Base-by-base conservation (phyloP, 73 alveolate species). In the Durusdinium trenchii region DNA sequence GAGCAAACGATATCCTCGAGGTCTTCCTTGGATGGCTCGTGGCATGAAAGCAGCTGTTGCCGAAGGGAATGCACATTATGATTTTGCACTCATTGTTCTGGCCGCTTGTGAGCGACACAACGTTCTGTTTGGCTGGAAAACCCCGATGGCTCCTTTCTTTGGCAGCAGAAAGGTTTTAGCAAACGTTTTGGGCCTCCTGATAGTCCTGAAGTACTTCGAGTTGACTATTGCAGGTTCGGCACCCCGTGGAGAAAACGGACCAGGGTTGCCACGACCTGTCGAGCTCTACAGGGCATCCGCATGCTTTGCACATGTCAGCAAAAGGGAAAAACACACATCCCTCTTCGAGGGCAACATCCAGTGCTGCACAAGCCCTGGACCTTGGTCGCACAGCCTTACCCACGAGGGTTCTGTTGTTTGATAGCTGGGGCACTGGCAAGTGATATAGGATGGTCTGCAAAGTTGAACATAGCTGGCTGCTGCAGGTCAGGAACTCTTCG, bases 191-290 rank as follows among this genome's bases (percentile, higher is more conserved):
- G 61, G 36, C 2, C 45, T 14, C 69, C 90, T 43, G 18, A 9
- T 7, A 6, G 45, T 23, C 32, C 43, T 23, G 28, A 20, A 12
- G 69, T 46, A 6, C 47, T 79, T 52, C 12, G 90, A 16, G 67
- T 67, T 3, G 90, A 79, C 52, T 79, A 26, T 52, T 79, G 90
- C 90, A 6, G 90, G 47, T 79, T 47, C 28, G 90, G 90, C 30
- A 79, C 90, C 5, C 12, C 3, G 30, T 79, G 90, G 90, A 16
- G 90, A 30, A 79, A 79, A 32, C 42, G 90, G 32, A 79, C 90
- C 6, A 42, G 90, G 1, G 69, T 79, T 1, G 90, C 90, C 26
- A 47, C 67, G 5, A 26, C 43, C 26, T 42, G 16, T 45, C 69
- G 46, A 6, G 7, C 45, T 9, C 69, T 79, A 45, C 28, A 32